Conservation (phyloP, 371 early-diverging fungal species). For the Batrachochytrium dendrobatidis region DNA sequence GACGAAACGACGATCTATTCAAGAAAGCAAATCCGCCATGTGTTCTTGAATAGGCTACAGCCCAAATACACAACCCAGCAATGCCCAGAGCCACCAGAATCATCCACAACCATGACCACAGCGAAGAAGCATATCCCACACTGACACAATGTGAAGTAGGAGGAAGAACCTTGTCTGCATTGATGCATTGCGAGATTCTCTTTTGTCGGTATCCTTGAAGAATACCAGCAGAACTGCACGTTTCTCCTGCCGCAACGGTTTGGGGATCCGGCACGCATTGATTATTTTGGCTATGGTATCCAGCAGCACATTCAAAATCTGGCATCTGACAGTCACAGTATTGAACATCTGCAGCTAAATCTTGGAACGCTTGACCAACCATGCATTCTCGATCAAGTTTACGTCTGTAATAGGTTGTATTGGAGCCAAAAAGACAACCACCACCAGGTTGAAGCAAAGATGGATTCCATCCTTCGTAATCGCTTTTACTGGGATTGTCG, state of each 20-base stretch:
- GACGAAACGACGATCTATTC: no score
- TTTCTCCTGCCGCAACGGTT: conserved; percentile 7
- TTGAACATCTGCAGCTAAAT: conserved; percentile 4
- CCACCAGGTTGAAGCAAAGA: conserved; percentile 8
- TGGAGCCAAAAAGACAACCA: conserved; percentile 35
- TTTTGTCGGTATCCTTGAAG: neutral
- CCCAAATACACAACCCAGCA: conserved; percentile 13
- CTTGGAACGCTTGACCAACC: conserved; percentile 20
- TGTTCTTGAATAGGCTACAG: conserved; percentile 10
- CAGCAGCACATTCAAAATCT: conserved; percentile 43
- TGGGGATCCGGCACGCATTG: conserved; percentile 19
- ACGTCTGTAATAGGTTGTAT: conserved; percentile 30
- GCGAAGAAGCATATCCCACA: conserved; percentile 13
- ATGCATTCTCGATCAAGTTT: conserved; percentile 30
- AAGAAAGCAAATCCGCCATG: conserved; percentile 8
- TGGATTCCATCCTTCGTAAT: conserved; percentile 41
- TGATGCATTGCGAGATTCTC: neutral
- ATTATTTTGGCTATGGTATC: conserved; percentile 15
- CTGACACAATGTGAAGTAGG: conserved; percentile 24
- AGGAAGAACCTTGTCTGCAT: neutral
- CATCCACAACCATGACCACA: conserved; percentile 16
- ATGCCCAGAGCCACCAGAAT: conserved; percentile 20
- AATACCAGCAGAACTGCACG: conserved; percentile 16
- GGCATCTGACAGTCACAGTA: conserved; percentile 36
- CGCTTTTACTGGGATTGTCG: conserved; percentile 18